Evolutionary conservation across 495 filamentous ascomycete genomes (phyloP).

Genomic region (Hypoxylon lienhwacheense): DNA sequence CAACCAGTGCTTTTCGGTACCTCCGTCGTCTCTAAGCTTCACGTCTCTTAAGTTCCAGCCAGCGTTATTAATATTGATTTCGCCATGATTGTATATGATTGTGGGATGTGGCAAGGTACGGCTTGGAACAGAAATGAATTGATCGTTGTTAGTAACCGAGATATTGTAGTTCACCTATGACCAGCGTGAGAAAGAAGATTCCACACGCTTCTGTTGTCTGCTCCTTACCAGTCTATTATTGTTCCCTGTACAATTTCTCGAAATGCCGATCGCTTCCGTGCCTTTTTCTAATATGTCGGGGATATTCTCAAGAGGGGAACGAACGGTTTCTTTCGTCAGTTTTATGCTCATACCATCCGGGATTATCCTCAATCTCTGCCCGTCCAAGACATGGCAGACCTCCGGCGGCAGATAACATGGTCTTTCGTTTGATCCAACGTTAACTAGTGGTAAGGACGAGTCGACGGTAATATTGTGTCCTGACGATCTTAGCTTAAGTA

Average conservation of each 20-base stretch:
- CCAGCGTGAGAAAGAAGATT: neutral
- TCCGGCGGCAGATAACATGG: constrained; percentile 65
- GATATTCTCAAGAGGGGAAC: constrained; percentile 58
- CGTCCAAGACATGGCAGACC: constrained; percentile 59
- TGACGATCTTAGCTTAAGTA: constrained; percentile 1
- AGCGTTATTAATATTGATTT: neutral
- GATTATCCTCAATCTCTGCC: constrained; percentile 57
- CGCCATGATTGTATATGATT: neutral
- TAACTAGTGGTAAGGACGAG: constrained; percentile 57
- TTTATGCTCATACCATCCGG: constrained; percentile 53
- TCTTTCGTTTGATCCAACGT: constrained; percentile 58
- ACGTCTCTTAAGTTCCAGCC: neutral
- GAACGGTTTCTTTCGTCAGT: constrained; percentile 64
- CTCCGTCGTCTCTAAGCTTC: neutral
- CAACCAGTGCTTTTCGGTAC: neutral
- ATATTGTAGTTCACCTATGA: neutral
- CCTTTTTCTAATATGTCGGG: constrained; percentile 48
- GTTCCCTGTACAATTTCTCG: neutral
- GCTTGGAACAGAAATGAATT: neutral
- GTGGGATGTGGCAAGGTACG: neutral
- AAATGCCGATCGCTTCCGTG: neutral
- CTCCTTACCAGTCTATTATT: constrained; percentile 1
- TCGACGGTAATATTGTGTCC: neutral
- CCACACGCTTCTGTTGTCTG: neutral
- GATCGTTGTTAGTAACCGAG: neutral